Percentiles rank a stretch among this genome's conserved stretches.
phyloP scores from a whole-genome alignment of 768 basidiomycete genomes.

The Russula sp. region DNA sequence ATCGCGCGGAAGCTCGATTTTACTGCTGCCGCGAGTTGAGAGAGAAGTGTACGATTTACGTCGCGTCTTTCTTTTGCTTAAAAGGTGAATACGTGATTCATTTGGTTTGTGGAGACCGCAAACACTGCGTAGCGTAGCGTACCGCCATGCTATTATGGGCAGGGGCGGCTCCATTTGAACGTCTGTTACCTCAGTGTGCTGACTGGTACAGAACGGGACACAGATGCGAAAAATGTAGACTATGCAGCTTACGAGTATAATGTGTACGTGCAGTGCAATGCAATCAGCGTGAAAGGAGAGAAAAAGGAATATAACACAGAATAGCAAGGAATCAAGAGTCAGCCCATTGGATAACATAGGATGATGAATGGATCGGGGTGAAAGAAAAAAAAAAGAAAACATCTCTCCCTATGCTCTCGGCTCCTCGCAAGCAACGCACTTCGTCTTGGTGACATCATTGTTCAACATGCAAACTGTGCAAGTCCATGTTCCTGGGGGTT shows the following conservation, averaged over 20 bases:
- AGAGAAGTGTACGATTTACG: not conserved
- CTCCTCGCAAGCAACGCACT: conserved; percentile 38
- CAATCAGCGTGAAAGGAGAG: not conserved
- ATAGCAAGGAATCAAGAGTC: conserved; percentile 3
- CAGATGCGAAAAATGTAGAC: conserved; percentile 30
- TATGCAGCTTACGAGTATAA: conserved; percentile 31
- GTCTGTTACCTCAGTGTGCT: conserved; percentile 3
- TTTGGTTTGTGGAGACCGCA: conserved; percentile 3
- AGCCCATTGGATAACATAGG: conserved; percentile 23
- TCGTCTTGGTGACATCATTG: conserved; percentile 33
- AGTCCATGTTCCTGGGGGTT: conserved; percentile 38
- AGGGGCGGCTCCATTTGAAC: conserved; percentile 13
- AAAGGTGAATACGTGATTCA: not conserved
- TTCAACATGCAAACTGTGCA: conserved; percentile 41
- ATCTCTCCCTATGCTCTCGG: conserved; percentile 20
- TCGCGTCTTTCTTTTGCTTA: not conserved
- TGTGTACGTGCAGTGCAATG: conserved; percentile 29
- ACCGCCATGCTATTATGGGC: not conserved
- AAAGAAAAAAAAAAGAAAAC: not conserved
- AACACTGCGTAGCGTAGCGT: not conserved
- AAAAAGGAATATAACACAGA: not conserved
- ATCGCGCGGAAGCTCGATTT: conserved; percentile 75
- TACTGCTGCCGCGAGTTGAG: conserved; percentile 38
- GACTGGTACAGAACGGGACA: conserved; percentile 21
- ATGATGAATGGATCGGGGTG: conserved; percentile 16